Percentiles rank a stretch among this genome's conserved stretches.
phyloP scores from a whole-genome alignment of 768 basidiomycete genomes.

The Lentinus tigrinus region DNA sequence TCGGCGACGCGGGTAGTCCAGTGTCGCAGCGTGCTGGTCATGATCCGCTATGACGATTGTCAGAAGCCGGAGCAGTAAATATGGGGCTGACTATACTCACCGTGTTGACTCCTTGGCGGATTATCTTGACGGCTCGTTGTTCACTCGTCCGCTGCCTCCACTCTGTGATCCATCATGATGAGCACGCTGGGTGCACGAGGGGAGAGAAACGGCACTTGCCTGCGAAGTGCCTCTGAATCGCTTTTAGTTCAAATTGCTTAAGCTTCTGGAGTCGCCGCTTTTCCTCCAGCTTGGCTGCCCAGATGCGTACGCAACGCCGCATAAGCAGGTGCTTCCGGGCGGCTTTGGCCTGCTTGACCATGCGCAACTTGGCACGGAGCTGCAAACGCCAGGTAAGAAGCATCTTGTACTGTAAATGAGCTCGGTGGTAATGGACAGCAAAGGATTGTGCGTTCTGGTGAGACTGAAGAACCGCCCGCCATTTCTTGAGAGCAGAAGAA shows the following conservation, averaged over 20 bases:
- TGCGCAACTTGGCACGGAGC: conserved; percentile 48
- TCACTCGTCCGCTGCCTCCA: conserved; percentile 45
- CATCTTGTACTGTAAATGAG: conserved; percentile 37
- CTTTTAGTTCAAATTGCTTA: conserved; percentile 40
- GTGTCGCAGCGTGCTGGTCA: conserved; percentile 43
- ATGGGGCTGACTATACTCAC: conserved; percentile 28
- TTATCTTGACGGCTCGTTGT: conserved; percentile 39
- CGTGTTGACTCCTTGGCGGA: conserved; percentile 39
- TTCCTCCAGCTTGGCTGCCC: conserved; percentile 47
- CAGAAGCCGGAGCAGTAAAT: not conserved
- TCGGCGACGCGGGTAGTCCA: conserved; percentile 79
- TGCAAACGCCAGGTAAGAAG: conserved; percentile 57
- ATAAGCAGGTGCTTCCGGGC: conserved; percentile 51
- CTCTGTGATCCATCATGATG: conserved; percentile 31
- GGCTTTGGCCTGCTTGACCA: conserved; percentile 52
- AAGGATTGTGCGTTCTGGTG: conserved; percentile 47
- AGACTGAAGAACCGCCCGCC: conserved; percentile 42
- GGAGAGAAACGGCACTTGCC: conserved; percentile 26
- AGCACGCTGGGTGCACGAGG: not conserved
- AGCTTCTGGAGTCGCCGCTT: conserved; percentile 45
- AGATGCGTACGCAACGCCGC: conserved; percentile 46
- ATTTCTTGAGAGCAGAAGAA: conserved; percentile 39
- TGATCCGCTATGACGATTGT: conserved; percentile 43
- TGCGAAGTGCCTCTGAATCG: conserved; percentile 35
- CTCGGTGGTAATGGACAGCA: conserved; percentile 49